Percentiles rank a stretch among this genome's conserved stretches.
Conservation (phyloP, 257 asterid genomes). For the Solanum piurae region DNA sequence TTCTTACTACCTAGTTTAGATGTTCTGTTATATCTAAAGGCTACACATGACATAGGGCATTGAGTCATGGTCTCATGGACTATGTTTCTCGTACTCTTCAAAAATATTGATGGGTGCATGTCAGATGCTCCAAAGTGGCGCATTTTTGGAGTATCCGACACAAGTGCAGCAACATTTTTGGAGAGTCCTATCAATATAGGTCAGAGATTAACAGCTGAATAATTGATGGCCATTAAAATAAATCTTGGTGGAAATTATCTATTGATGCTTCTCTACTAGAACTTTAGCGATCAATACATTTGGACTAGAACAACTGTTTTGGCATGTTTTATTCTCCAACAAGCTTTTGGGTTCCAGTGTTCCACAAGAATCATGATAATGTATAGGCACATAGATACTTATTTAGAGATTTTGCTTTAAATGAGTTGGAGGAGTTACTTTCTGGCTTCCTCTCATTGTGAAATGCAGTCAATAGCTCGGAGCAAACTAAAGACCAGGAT, state of each 20-base stretch:
- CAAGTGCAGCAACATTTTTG: neutral
- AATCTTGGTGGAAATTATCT: neutral
- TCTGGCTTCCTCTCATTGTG: neutral
- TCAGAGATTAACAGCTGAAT: neutral
- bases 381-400: neutral
- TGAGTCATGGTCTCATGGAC: neutral
- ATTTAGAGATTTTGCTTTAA: neutral
- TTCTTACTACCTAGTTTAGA: neutral
- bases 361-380: neutral
- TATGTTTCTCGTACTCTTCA: neutral
- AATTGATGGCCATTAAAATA: neutral
- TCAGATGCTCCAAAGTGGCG: neutral
- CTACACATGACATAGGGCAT: neutral
- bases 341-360: neutral
- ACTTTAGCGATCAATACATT: neutral
- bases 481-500: conserved; percentile 34
- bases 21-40: neutral
- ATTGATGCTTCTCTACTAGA: neutral
- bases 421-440: conserved; percentile 2
- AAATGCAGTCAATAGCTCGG: conserved; percentile 34
- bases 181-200: neutral
- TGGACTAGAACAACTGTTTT: neutral
- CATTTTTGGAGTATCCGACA: neutral
- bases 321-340: neutral
- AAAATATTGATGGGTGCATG: neutral